phyloP scores from a whole-genome alignment of 805 yeast species.

The Scheffersomyces amazonensis region DNA sequence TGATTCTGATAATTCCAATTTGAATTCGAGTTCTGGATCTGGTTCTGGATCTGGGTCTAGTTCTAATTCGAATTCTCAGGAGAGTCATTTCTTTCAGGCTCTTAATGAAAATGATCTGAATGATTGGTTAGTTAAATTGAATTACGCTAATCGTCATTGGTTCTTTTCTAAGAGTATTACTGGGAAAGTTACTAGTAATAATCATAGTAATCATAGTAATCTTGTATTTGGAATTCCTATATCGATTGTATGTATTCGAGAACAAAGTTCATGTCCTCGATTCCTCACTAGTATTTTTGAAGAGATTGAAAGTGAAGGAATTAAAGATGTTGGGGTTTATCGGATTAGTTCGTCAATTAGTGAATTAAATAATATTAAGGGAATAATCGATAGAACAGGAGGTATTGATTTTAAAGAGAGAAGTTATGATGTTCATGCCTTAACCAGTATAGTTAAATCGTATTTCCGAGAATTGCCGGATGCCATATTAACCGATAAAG shows the following conservation, averaged over 20 bases:
- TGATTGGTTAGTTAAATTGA: slow-evolving; percentile 65
- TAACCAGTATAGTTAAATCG: slow-evolving; percentile 84
- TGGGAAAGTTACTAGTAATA: no score
- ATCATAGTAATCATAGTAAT: slow-evolving; percentile 15
- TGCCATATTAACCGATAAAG: slow-evolving; percentile 66
- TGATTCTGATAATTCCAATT: slow-evolving; percentile 39
- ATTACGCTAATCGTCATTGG: slow-evolving; percentile 54
- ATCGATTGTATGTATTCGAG: slow-evolving; percentile 70
- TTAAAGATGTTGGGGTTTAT: slow-evolving; percentile 88
- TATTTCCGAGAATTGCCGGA: slow-evolving; percentile 86
- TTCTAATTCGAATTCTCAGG: slow-evolving; percentile 19
- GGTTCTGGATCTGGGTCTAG: no score
- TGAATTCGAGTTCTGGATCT: no score
- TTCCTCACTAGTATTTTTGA: slow-evolving; percentile 64
- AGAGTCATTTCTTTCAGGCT: slow-evolving; percentile 68
- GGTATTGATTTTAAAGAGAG: slow-evolving; percentile 48
- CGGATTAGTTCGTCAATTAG: slow-evolving; percentile 59
- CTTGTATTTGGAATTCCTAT: slow-evolving; percentile 86
- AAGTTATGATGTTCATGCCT: slow-evolving; percentile 73
- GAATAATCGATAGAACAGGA: slow-evolving; percentile 46
- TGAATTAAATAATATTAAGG: slow-evolving; percentile 42
- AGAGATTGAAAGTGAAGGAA: slow-evolving; percentile 82
- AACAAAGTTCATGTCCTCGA: slow-evolving; percentile 57
- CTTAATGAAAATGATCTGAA: slow-evolving; percentile 56
- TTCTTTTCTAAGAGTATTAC: slow-evolving; percentile 40